Evolutionary conservation across 257 asterid species (phyloP), one percentile per base, ranked within the genome.

Genomic region (Petrea volubilis): DNA sequence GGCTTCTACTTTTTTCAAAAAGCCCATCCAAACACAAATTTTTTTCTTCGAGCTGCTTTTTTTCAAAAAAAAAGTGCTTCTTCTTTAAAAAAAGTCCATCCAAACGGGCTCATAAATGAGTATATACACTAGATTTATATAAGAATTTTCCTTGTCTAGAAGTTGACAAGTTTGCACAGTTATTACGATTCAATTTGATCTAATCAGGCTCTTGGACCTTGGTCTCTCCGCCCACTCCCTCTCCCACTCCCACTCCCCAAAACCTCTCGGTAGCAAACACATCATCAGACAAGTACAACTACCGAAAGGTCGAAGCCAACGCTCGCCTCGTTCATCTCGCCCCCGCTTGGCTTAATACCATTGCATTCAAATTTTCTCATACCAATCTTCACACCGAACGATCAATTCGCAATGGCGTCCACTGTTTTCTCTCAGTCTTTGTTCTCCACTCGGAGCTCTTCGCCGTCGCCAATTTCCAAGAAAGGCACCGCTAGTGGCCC

Each of bases 381-480:
- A 5, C 68, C 31, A 18, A 31, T 56, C 67, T 20, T 17, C 23
- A 0, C 66, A 4, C 68, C 68, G 10, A 38, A 13, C 57, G 20
- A 46, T 38, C 78, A 21, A 6, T 59, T 18, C 15, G 12, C 86
- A 82, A 90, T 90, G 98, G 95, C 96, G 70, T 86, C 96, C 31
- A 47, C 92, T 7, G 78, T 89, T 73, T 27, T 85, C 33, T 87
- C 95, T 0, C 95, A 82, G n/a, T 74, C 84, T 29, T 15, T 73
- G 4, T 79, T 88, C 74, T 80, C 96, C 72, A 74, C 81, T 34
- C 78, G 69, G 76, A 80, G 7, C 68, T 76, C 83, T 67, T 74
- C 85, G 7, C 56, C 74, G 6, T 71, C 78, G 4, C 74, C 86
- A 11, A 49, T 58, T 52, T 68, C 83, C 6, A 68, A 43, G 47